phyloP scores from a whole-genome alignment of 768 basidiomycete species.

The Boletellus ananiceps region DNA sequence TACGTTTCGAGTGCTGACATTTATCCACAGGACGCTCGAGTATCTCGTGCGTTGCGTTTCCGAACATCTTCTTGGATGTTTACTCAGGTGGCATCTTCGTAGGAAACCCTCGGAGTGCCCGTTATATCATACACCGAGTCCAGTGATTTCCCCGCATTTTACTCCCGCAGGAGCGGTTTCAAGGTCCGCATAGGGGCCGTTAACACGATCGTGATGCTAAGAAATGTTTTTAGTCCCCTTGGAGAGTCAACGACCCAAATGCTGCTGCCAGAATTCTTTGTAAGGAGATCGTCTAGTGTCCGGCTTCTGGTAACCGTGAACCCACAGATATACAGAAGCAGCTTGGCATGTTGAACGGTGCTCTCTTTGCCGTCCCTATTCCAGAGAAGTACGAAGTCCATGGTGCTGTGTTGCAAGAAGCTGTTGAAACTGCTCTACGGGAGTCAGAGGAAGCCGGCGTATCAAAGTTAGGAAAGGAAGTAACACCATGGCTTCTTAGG shows the following conservation, averaged over 20 bases:
- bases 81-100: neutral
- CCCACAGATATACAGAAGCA: slow-evolving; percentile 60
- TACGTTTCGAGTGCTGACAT: neutral
- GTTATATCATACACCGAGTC: slow-evolving; percentile 75
- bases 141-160: slow-evolving; percentile 93
- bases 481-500: slow-evolving; percentile 88
- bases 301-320: neutral
- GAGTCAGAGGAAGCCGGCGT: slow-evolving; percentile 84
- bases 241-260: slow-evolving; percentile 59
- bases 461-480: slow-evolving; percentile 79
- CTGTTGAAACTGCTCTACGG: slow-evolving; percentile 76
- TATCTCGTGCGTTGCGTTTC: slow-evolving; percentile 51
- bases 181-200: slow-evolving; percentile 35
- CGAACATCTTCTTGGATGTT: neutral
- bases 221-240: slow-evolving; percentile 59
- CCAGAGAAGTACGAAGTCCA: slow-evolving; percentile 65
- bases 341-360: slow-evolving; percentile 71
- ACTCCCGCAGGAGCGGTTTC: slow-evolving; percentile 76
- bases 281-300: slow-evolving; percentile 34
- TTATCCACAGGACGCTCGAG: slow-evolving; percentile 61
- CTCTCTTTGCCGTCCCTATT: slow-evolving; percentile 85
- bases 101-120: slow-evolving; percentile 96
- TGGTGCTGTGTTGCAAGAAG: slow-evolving; percentile 67
- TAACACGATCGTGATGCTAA: neutral
- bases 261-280: slow-evolving; percentile 73